Evolutionary conservation across 75 land plant species (phyloP).

Genomic region (Pseudotsuga menziesii): DNA sequence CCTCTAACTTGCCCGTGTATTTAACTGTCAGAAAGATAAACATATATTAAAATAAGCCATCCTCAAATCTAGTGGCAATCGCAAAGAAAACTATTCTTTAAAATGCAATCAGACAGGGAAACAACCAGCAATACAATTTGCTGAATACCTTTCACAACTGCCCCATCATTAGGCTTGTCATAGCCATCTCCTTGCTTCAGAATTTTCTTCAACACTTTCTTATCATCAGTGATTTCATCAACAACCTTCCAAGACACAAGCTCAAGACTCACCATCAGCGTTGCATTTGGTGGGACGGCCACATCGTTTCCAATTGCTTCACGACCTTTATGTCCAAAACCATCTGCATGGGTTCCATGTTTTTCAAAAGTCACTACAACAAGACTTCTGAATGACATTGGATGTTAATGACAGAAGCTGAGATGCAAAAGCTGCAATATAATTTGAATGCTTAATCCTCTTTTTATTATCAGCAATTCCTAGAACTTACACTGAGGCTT

Average conservation of each 20-base stretch:
- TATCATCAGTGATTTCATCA: conserved; percentile 51
- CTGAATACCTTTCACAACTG: conserved; percentile 46
- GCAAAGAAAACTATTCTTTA: neutral
- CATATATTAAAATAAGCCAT: neutral
- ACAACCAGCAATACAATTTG: neutral
- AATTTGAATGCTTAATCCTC: neutral
- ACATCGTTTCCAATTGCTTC: conserved; percentile 37
- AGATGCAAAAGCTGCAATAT: neutral
- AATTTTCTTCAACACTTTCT: conserved; percentile 71
- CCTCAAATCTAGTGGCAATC: neutral
- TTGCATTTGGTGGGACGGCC: conserved; percentile 63
- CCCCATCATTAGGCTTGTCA: conserved; percentile 74
- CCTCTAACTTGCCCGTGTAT: conserved; percentile 52
- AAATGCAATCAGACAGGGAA: neutral
- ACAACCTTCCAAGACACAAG: conserved; percentile 78
- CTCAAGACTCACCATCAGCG: conserved; percentile 49
- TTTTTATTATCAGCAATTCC: neutral
- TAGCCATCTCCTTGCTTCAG: conserved; percentile 71
- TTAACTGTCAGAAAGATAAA: conserved; percentile 42
- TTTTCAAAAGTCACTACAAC: neutral
- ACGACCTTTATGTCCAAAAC: conserved; percentile 63
- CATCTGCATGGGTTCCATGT: conserved; percentile 34
- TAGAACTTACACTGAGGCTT: conserved; percentile 73
- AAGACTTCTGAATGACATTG: neutral
- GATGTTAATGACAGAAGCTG: neutral